A percentile compares a stretch with the other conserved stretches of the same genome.
Evolutionary conservation across 805 yeast species (phyloP).

Genomic region (Teunomyces panamensis): DNA sequence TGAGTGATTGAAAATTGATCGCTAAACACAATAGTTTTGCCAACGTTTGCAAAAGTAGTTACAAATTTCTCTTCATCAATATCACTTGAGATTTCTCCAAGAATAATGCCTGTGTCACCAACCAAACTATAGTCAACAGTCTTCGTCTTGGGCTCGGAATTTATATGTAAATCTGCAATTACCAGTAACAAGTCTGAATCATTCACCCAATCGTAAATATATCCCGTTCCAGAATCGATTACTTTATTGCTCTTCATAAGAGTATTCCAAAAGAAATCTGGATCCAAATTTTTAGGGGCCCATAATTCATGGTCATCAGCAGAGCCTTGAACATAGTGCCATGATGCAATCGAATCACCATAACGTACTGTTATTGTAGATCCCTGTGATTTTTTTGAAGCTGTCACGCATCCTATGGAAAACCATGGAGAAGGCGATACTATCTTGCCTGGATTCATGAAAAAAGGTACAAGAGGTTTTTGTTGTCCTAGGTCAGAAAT

Average conservation of each 20-base stretch:
- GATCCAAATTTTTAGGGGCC: constrained; percentile 51
- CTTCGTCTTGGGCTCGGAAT: not conserved
- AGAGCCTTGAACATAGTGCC: constrained; percentile 81
- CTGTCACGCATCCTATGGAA: constrained; percentile 55
- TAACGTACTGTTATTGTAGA: constrained; percentile 3
- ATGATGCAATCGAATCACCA: constrained; percentile 9
- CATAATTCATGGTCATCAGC: constrained; percentile 93
- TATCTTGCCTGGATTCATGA: constrained; percentile 54
- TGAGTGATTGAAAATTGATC: constrained; percentile 13
- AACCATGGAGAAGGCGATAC: constrained; percentile 9
- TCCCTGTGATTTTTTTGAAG: constrained; percentile 42
- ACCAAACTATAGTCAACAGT: not conserved
- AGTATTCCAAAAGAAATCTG: constrained; percentile 55
- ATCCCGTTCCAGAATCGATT: constrained; percentile 20
- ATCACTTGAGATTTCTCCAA: constrained; percentile 23
- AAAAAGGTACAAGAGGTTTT: constrained; percentile 61
- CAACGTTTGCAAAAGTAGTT: constrained; percentile 1
- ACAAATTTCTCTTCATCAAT: constrained; percentile 10
- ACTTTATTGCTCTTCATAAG: constrained; percentile 14
- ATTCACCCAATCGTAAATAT: constrained; percentile 17
- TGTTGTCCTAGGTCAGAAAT: constrained; percentile 19
- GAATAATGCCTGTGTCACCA: constrained; percentile 21
- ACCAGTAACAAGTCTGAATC: constrained; percentile 20
- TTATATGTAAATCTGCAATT: constrained; percentile 12
- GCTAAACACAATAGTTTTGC: constrained; percentile 24